phyloP scores from a whole-genome alignment of 768 basidiomycete species.

The Suillus placidus region DNA sequence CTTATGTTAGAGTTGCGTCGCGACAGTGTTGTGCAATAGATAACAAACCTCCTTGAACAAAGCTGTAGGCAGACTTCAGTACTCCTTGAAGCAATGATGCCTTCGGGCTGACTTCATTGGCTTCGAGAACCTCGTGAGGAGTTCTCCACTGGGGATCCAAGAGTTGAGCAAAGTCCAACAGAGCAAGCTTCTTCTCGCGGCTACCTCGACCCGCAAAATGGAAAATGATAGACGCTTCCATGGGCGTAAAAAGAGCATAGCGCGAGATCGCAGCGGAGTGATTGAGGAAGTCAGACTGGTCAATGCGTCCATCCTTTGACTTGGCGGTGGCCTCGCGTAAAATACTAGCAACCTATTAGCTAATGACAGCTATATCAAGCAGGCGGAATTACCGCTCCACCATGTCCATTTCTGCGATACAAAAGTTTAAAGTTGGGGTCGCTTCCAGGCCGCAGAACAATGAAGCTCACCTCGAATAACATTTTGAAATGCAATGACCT shows the following conservation, averaged over 20 bases:
- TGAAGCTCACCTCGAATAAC: constrained; percentile 74
- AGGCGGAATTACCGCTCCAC: constrained; percentile 66
- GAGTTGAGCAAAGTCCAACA: constrained; percentile 91
- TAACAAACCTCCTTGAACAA: constrained; percentile 75
- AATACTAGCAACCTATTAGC: constrained; percentile 49
- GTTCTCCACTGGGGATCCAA: constrained; percentile 88
- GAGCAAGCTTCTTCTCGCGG: constrained; percentile 67
- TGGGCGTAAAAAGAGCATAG: constrained; percentile 94
- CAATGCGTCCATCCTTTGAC: constrained; percentile 94
- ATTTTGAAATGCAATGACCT: constrained; percentile 97
- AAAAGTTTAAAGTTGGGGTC: constrained; percentile 13
- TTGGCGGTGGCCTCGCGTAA: constrained; percentile 88
- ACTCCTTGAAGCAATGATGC: constrained; percentile 57
- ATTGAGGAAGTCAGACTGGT: constrained; percentile 93
- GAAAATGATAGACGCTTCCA: constrained; percentile 98
- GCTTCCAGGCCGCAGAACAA: background rate
- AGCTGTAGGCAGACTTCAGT: constrained; percentile 79
- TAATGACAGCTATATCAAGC: constrained; percentile 1
- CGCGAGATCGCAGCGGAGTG: constrained; percentile 84
- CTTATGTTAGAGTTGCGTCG: constrained; percentile 19
- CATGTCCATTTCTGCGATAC: constrained; percentile 84
- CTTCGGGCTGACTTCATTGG: constrained; percentile 31
- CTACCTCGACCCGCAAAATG: constrained; percentile 92
- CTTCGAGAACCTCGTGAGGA: constrained; percentile 57
- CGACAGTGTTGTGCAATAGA: background rate